A percentile compares a stretch with the other conserved stretches of the same genome.
Conservation (phyloP, 805 yeast genomes). For the Wickerhamomyces kurtzmanii region DNA sequence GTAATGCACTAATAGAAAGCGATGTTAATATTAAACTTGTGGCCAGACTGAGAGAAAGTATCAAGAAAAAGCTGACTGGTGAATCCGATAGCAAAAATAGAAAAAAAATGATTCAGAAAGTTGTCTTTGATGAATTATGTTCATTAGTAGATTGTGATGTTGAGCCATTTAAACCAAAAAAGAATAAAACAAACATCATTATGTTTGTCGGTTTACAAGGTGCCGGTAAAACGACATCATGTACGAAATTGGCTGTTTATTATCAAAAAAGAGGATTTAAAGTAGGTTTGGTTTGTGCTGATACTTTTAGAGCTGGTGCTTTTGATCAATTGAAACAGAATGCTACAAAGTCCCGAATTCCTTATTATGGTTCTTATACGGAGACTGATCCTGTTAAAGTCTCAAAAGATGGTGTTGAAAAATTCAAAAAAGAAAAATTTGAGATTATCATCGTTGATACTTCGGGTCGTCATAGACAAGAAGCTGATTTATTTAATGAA, state of each 20-base stretch:
- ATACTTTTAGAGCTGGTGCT: constrained; percentile 99
- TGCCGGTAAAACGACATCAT: constrained; percentile 96
- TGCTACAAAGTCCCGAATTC: constrained; percentile 90
- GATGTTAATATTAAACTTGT: constrained; percentile 89
- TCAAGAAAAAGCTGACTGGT: constrained; percentile 46
- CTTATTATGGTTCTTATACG: constrained; percentile 89
- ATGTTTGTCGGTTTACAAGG: constrained; percentile 99
- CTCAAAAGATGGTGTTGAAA: constrained; percentile 83
- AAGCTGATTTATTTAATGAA: constrained; percentile 81
- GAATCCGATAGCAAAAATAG: constrained; percentile 56
- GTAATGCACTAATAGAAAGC: constrained; percentile 84
- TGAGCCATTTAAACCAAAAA: constrained; percentile 73
- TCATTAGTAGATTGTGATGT: constrained; percentile 65
- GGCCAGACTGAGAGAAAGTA: constrained; percentile 61
- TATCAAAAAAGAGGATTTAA: constrained; percentile 90
- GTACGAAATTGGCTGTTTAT: constrained; percentile 93
- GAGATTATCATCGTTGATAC: constrained; percentile 95
- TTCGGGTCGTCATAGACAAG: constrained; percentile 96
- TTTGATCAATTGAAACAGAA: constrained; percentile 97
- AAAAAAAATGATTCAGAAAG: constrained; percentile 76
- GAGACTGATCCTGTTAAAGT: constrained; percentile 94
- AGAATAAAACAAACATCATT: constrained; percentile 67
- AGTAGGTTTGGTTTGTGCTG: constrained; percentile 97
- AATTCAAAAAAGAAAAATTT: constrained; percentile 83
- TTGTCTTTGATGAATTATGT: constrained; percentile 89